Conservation (phyloP, 441 rosid genomes). For the Jatropha podagrica region DNA sequence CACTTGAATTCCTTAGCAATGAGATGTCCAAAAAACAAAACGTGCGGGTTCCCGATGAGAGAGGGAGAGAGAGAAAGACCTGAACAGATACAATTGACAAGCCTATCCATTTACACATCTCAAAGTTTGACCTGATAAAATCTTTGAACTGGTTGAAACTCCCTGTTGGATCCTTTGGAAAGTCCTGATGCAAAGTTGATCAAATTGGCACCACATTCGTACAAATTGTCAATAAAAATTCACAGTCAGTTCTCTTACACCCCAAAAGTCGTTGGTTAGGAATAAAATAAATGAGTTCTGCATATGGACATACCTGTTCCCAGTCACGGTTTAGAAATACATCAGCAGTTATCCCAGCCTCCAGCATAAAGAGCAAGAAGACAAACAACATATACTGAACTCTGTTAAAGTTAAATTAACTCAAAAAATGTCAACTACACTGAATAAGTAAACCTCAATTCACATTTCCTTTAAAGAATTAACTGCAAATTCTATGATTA, state of each 20-base stretch:
- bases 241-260: neutral
- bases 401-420: conserved; percentile 29
- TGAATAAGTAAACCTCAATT: neutral
- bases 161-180: conserved; percentile 80
- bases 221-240: conserved; percentile 9
- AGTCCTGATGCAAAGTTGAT: conserved; percentile 53
- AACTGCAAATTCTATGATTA: neutral
- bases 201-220: conserved; percentile 13
- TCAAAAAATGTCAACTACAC: neutral
- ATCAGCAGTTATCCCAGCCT: conserved; percentile 77
- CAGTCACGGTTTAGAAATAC: conserved; percentile 72
- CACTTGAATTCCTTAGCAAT: neutral
- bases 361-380: conserved; percentile 64
- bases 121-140: conserved; percentile 63
- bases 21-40: neutral
- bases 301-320: conserved; percentile 57
- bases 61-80: conserved; percentile 39
- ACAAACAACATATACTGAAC: conserved; percentile 75
- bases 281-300: neutral
- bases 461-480: neutral
- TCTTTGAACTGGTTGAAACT: conserved; percentile 58
- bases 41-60: neutral
- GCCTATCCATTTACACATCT: conserved; percentile 85
- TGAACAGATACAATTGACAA: conserved; percentile 62
- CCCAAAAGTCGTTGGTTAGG: neutral